phyloP scores from a whole-genome alignment of 805 yeast species.

The Saccharomycopsis fodiens region DNA sequence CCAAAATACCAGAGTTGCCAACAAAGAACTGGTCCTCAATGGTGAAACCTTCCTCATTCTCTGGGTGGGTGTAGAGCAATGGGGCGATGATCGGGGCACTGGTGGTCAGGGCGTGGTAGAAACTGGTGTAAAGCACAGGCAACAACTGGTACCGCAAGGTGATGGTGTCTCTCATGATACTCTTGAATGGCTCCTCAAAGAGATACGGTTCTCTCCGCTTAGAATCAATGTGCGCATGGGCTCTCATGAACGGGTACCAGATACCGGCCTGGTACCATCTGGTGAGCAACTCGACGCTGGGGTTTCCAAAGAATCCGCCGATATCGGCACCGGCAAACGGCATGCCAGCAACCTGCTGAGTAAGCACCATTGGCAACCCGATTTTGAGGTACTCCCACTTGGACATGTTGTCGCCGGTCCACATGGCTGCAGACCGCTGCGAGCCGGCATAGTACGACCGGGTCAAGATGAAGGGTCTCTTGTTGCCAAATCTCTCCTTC shows the following conservation, averaged over 20 bases:
- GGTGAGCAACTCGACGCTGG: constrained; percentile 67
- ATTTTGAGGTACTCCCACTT: constrained; percentile 79
- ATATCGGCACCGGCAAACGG: constrained; percentile 96
- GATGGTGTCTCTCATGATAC: constrained; percentile 62
- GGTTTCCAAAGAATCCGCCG: constrained; percentile 94
- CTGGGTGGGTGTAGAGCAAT: constrained; percentile 49
- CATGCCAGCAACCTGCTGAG: constrained; percentile 74
- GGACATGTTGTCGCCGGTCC: constrained; percentile 98
- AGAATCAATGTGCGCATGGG: constrained; percentile 93
- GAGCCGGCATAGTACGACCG: constrained; percentile 87
- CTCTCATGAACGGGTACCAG: constrained; percentile 95
- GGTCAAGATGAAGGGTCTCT: constrained; percentile 83
- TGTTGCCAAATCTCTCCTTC: constrained; percentile 38
- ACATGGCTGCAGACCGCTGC: constrained; percentile 84
- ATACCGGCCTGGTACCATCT: constrained; percentile 97
- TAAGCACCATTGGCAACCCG: constrained; percentile 83
- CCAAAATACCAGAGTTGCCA: constrained; percentile 62
- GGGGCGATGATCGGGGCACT: constrained; percentile 74
- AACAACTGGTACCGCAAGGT: constrained; percentile 65
- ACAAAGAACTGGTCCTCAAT: constrained; percentile 81
- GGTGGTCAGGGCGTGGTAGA: constrained; percentile 48
- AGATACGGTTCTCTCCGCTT: constrained; percentile 91
- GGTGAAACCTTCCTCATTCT: constrained; percentile 38
- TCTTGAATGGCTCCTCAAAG: constrained; percentile 64
- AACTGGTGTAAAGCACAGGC: constrained; percentile 75